Evolutionary conservation across 139 green algal species (phyloP).

Genomic region (Coelastrella sp.): DNA sequence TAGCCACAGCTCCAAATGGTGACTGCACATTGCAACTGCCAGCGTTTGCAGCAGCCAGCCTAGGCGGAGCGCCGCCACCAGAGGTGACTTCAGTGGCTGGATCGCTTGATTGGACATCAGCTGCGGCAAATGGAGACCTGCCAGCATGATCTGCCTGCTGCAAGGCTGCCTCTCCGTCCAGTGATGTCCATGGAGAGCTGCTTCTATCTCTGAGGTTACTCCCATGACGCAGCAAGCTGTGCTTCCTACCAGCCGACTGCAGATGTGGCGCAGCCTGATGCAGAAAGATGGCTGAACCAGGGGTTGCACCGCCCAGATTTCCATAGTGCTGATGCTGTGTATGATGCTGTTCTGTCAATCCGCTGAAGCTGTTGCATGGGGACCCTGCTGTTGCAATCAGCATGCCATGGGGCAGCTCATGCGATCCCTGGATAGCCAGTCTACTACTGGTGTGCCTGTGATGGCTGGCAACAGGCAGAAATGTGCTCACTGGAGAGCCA

Average conservation of each 20-base stretch:
- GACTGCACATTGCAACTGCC: neutral
- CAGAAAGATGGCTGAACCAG: neutral
- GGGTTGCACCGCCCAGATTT: neutral
- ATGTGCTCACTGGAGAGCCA: neutral
- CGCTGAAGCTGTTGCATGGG: neutral
- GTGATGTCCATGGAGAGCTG: neutral
- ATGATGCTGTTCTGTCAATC: slow-evolving; percentile 6
- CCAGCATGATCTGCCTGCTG: neutral
- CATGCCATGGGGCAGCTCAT: slow-evolving; percentile 20
- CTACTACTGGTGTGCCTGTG: slow-evolving; percentile 30
- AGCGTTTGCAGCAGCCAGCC: neutral
- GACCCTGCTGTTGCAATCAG: neutral
- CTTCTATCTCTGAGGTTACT: slow-evolving; percentile 26
- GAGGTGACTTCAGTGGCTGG: too few relatives aligned
- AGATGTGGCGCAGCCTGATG: neutral
- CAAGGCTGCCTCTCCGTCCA: neutral
- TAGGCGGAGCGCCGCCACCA: neutral
- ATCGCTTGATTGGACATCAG: neutral
- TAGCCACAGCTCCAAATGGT: too few relatives aligned
- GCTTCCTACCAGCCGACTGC: neutral
- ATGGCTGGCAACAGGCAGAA: neutral
- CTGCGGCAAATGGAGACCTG: slow-evolving; percentile 6
- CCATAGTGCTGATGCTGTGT: slow-evolving; percentile 14
- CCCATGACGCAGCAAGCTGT: slow-evolving; percentile 28
- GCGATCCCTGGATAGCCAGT: slow-evolving; percentile 29